Base-by-base conservation (phyloP, 2,329 filamentous ascomycete species). In the Ascochyta pisi region DNA sequence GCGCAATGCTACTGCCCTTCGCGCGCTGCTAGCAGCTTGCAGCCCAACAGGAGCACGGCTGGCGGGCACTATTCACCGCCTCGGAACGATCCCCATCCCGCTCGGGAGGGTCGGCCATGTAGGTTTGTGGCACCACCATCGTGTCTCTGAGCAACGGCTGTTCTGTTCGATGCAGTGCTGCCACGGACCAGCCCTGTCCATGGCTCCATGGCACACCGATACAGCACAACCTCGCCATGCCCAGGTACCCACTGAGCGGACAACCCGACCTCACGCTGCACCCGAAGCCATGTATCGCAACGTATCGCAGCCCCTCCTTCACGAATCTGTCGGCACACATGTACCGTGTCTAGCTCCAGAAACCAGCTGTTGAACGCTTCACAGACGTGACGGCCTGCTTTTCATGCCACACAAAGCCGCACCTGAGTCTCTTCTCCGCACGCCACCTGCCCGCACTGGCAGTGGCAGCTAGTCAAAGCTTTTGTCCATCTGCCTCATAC, bases 401-500 rank as follows among this genome's bases (percentile, higher is more conserved):
- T 58, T 64, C 61, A 61, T 58, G 56, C 35, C 55, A 57, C 52
- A 57, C 57, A 50, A 48, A 41, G 45, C 39, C 57, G 41, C 57
- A 58, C 34, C 47, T 45, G 42, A 51, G 39, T 40, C 26, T 47
- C 40, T 52, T 54, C 60, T 67, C 67, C 60, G 65, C 64, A 62
- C 50, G 40, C 61, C 44, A 48, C 47, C 44, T 57, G 57, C 49
- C 58, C 64, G 64, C 58, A 58, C 56, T 55, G 57, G 61, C 61
- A 66, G 64, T 58, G 58, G 55, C 57, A 59, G 62, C 24, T 51
- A 50, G 67, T 67, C 69, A 61, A 65, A 66, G 68, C 66, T 62
- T 59, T 10, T 45, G 66, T 63, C 63, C 66, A 72, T 68, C 68
- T 54, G 58, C 63, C 59, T 65, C 51, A 54, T 61, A 54, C 45